Conservation (phyloP, 1,284 basidiomycete genomes). For the Tilletiopsis washingtonensis region DNA sequence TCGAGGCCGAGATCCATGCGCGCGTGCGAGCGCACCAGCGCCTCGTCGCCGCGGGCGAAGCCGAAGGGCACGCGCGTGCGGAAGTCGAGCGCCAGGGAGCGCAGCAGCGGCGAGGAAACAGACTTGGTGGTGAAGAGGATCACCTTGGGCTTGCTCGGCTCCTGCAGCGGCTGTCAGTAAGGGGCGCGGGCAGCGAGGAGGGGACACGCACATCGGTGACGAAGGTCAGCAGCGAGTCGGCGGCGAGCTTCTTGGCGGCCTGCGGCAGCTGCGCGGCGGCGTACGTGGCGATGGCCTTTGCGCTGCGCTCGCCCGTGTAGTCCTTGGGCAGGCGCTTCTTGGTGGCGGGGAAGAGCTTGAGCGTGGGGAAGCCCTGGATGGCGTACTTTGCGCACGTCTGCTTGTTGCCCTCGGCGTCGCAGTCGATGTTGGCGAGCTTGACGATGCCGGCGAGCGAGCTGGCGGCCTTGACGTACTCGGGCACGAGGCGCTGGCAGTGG, state of each 20-base stretch:
- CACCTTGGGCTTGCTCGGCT: conserved; percentile 24
- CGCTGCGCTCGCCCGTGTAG: conserved; percentile 68
- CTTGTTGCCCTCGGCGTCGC: conserved; percentile 76
- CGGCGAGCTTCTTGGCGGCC: conserved; percentile 57
- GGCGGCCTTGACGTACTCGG: conserved; percentile 77
- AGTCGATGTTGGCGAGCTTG: conserved; percentile 82
- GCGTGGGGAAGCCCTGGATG: conserved; percentile 85
- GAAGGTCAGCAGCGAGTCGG: conserved; percentile 50
- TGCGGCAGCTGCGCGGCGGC: conserved; percentile 67
- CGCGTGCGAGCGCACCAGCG: conserved; percentile 21
- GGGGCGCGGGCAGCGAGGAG: background rate
- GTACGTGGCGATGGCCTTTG: conserved; percentile 67
- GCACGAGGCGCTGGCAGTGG: conserved; percentile 77
- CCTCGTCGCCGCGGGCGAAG: conserved; percentile 32
- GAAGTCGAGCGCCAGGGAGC: conserved; percentile 43
- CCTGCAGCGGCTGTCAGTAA: conserved; percentile 1
- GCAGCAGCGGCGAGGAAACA: conserved; percentile 37
- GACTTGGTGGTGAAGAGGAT: conserved; percentile 40
- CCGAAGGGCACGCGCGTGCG: conserved; percentile 31
- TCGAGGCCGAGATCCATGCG: conserved; percentile 26
- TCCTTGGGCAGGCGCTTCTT: conserved; percentile 58
- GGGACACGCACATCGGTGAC: conserved; percentile 4
- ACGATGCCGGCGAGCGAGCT: conserved; percentile 69
- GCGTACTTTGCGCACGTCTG: conserved; percentile 70
- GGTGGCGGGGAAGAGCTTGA: conserved; percentile 56